A percentile compares a stretch with the other conserved stretches of the same genome.
These are phyloP conservation scores for Polytolypa hystricis DNA, from an alignment of 2,329 filamentous ascomycete genomes.

Conservation along the genomic window DNA sequence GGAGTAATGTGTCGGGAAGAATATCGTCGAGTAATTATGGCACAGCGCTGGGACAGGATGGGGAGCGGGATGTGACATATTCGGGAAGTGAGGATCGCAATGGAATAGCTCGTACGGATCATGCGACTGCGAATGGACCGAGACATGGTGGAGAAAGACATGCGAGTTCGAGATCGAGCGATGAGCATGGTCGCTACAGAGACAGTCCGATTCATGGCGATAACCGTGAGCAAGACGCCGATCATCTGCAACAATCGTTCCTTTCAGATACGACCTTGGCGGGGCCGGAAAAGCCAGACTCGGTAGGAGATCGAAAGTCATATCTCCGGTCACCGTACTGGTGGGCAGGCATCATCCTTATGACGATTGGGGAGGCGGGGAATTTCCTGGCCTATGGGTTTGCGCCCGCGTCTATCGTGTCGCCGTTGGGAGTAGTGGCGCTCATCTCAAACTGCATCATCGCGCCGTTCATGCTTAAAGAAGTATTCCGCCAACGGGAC, in stretches of 20 bases:
- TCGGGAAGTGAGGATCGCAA: slow-evolving; percentile 3
- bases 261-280: slow-evolving; percentile 31
- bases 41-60: slow-evolving; percentile 22
- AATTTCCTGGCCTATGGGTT: slow-evolving; percentile 98
- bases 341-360: slow-evolving; percentile 90
- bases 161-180: neutral
- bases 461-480: slow-evolving; percentile 85
- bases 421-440: slow-evolving; percentile 90
- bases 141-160: neutral
- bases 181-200: slow-evolving; percentile 4
- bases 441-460: slow-evolving; percentile 95
- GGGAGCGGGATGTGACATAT: neutral
- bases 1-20: neutral
- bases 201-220: slow-evolving; percentile 37
- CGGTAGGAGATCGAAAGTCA: slow-evolving; percentile 44
- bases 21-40: slow-evolving; percentile 31
- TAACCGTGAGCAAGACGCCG: too few relatives aligned
- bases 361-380: slow-evolving; percentile 84
- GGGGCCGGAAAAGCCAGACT: slow-evolving; percentile 27
- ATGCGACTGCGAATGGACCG: slow-evolving; percentile 4
- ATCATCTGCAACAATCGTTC: slow-evolving; percentile 22
- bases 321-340: slow-evolving; percentile 90
- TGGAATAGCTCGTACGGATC: neutral
- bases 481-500: slow-evolving; percentile 74
- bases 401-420: slow-evolving; percentile 93